Percentiles rank a stretch among this genome's conserved stretches.
Conservation (phyloP, 2,329 filamentous ascomycete species). For the Rutstroemia sp. region DNA sequence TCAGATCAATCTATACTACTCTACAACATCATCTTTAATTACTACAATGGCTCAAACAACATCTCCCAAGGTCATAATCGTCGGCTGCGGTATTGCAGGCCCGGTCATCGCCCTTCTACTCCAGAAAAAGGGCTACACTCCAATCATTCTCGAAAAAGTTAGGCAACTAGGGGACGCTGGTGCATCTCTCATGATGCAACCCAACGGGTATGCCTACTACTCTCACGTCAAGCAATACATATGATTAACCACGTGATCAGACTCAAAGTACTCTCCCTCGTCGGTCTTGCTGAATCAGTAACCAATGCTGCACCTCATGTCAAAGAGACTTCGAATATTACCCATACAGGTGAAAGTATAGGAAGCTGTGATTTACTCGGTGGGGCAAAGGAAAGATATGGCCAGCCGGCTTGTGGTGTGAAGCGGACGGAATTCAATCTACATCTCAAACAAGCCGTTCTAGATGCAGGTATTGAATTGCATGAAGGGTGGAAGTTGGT, state of each 20-base stretch:
- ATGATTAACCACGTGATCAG: background rate
- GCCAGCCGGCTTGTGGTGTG: slow-evolving; percentile 8
- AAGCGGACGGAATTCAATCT: slow-evolving; percentile 6
- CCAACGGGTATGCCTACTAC: slow-evolving; percentile 6
- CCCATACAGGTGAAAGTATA: background rate
- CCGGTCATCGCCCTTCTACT: slow-evolving; percentile 12
- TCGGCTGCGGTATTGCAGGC: slow-evolving; percentile 12
- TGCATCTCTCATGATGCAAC: slow-evolving; percentile 3
- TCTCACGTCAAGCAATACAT: background rate
- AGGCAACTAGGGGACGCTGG: slow-evolving; percentile 4
- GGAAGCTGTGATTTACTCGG: background rate
- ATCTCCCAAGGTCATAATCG: slow-evolving; percentile 6
- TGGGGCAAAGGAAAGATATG: slow-evolving; percentile 5
- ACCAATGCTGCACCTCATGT: background rate
- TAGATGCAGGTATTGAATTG: slow-evolving; percentile 3
- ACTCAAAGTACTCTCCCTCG: slow-evolving; percentile 3
- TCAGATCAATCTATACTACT: too few species aligned
- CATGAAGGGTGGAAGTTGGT: slow-evolving; percentile 7
- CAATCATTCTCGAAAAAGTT: slow-evolving; percentile 12
- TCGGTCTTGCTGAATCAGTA: background rate
- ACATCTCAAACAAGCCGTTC: background rate
- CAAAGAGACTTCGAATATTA: background rate
- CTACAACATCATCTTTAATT: too few species aligned
- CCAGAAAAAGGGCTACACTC: slow-evolving; percentile 12
- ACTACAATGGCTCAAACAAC: background rate